A percentile compares a stretch with the other conserved stretches of the same genome.
Evolutionary conservation across 1,139 yeast genomes (phyloP).

Genomic region (Hanseniaspora gamundiae): DNA sequence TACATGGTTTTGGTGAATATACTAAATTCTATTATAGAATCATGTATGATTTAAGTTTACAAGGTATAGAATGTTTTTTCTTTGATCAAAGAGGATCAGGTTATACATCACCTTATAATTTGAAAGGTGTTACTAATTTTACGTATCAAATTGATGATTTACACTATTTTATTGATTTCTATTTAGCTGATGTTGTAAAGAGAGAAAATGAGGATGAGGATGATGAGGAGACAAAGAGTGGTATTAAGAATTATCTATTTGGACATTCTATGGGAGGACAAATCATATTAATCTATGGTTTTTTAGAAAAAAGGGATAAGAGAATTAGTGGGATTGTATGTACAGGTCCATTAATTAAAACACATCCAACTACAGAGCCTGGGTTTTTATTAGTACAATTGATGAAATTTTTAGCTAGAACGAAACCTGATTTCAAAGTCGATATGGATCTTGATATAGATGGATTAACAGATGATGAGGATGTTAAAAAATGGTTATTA

Average conservation of each 20-base stretch:
- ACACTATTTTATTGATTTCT: constrained; percentile 39
- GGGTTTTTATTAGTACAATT: constrained; percentile 33
- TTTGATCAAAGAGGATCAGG: constrained; percentile 92
- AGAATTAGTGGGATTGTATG: constrained; percentile 44
- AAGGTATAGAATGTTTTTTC: constrained; percentile 63
- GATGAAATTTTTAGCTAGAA: constrained; percentile 36
- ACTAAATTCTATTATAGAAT: constrained; percentile 40
- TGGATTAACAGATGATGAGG: constrained; percentile 42
- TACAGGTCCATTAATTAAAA: constrained; percentile 53
- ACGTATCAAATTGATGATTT: constrained; percentile 51
- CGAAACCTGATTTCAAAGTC: constrained; percentile 43
- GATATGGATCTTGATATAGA: constrained; percentile 45
- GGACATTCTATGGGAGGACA: constrained; percentile 99
- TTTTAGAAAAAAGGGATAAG: constrained; percentile 45
- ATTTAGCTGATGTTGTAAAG: too few relatives aligned
- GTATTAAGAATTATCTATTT: constrained; percentile 43
- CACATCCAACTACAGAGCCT: constrained; percentile 51
- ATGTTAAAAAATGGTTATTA: constrained; percentile 35
- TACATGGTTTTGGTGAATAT: constrained; percentile 78
- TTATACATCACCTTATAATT: constrained; percentile 47
- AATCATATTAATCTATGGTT: constrained; percentile 59
- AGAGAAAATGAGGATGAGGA: too few relatives aligned
- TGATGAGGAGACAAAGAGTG: too few relatives aligned
- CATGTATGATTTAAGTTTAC: constrained; percentile 43
- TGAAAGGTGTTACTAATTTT: constrained; percentile 59